Percentiles rank a stretch among this genome's conserved stretches.
Evolutionary conservation across 208 protist genomes (phyloP).

Genomic region (Angomonas ambiguus): DNA sequence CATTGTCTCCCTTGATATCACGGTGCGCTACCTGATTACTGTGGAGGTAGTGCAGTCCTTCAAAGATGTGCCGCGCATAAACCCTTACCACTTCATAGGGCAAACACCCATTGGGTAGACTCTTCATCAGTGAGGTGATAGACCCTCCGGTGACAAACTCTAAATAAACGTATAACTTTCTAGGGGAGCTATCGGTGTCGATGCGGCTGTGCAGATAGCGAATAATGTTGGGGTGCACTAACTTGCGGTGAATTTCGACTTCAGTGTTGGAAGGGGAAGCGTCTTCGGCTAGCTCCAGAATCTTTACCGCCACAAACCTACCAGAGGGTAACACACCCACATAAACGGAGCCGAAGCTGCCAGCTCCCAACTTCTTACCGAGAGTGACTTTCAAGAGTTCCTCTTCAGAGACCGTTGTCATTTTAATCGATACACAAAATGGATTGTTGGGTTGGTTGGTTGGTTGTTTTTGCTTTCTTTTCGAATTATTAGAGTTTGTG

Average conservation of each 20-base stretch:
- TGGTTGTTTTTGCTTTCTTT: too few relatives aligned
- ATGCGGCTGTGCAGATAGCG: slow-evolving; percentile 85
- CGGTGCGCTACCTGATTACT: slow-evolving; percentile 86
- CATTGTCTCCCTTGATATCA: slow-evolving; percentile 91
- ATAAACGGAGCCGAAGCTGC: slow-evolving; percentile 87
- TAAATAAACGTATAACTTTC: slow-evolving; percentile 87
- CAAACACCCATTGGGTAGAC: slow-evolving; percentile 64
- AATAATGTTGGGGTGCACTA: slow-evolving; percentile 91
- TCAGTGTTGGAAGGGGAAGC: slow-evolving; percentile 72
- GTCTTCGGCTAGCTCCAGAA: slow-evolving; percentile 80
- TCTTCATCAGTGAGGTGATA: slow-evolving; percentile 87
- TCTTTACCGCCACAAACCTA: slow-evolving; percentile 87
- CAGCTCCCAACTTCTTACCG: slow-evolving; percentile 86
- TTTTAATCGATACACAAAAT: slow-evolving; percentile 2
- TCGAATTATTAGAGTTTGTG: too few relatives aligned
- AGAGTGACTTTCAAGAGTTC: slow-evolving; percentile 76
- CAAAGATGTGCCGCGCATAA: slow-evolving; percentile 87
- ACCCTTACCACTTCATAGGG: slow-evolving; percentile 75
- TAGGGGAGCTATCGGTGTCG: slow-evolving; percentile 73
- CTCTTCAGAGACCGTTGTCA: slow-evolving; percentile 50
- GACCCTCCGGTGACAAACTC: slow-evolving; percentile 92
- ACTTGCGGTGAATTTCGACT: slow-evolving; percentile 86
- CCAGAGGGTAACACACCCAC: slow-evolving; percentile 84
- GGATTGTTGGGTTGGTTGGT: too few relatives aligned
- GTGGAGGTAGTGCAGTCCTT: slow-evolving; percentile 82